A percentile compares a stretch with the other conserved stretches of the same genome.
These are phyloP conservation scores for Mortierella sp. DNA, from an alignment of 371 early-diverging fungal genomes.

Conservation along the genomic window DNA sequence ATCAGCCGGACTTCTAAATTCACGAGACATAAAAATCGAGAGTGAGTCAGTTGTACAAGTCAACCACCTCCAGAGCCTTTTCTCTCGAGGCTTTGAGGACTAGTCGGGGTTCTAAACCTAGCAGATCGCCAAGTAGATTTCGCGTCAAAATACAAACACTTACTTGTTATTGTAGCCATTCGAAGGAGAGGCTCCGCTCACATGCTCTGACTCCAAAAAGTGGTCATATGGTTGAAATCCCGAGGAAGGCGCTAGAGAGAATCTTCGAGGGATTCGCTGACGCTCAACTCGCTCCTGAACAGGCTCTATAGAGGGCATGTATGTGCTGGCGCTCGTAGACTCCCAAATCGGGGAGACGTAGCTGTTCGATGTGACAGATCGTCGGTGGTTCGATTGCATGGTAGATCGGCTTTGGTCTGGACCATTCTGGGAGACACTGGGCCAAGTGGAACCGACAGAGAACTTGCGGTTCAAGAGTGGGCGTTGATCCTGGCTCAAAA, in stretches of 20 bases:
- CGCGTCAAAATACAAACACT: neutral
- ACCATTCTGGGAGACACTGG: constrained; percentile 11
- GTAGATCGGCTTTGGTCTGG: constrained; percentile 4
- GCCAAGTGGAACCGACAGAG: constrained; percentile 31
- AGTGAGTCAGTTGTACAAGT: neutral
- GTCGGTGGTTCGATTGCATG: constrained; percentile 21
- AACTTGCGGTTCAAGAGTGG: constrained; percentile 16
- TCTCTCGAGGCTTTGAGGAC: neutral
- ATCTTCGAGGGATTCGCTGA: constrained; percentile 36
- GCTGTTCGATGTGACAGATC: constrained; percentile 26
- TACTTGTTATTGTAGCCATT: constrained; percentile 11
- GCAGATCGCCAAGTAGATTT: constrained; percentile 1
- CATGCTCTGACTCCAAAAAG: constrained; percentile 32
- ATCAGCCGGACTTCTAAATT: constrained; percentile 16
- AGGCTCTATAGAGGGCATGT: neutral
- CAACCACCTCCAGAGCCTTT: too few relatives aligned
- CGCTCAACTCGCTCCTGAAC: constrained; percentile 27
- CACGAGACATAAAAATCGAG: neutral
- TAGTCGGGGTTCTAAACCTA: constrained; percentile 25
- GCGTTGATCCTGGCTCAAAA: constrained; percentile 14
- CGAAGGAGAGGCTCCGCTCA: constrained; percentile 5
- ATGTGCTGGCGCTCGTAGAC: neutral
- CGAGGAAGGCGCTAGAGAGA: constrained; percentile 51
- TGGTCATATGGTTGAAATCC: constrained; percentile 41
- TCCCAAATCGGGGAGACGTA: constrained; percentile 49